phyloP scores from a whole-genome alignment of 768 basidiomycete genomes.

The Porpolomopsis calyptriformis region DNA sequence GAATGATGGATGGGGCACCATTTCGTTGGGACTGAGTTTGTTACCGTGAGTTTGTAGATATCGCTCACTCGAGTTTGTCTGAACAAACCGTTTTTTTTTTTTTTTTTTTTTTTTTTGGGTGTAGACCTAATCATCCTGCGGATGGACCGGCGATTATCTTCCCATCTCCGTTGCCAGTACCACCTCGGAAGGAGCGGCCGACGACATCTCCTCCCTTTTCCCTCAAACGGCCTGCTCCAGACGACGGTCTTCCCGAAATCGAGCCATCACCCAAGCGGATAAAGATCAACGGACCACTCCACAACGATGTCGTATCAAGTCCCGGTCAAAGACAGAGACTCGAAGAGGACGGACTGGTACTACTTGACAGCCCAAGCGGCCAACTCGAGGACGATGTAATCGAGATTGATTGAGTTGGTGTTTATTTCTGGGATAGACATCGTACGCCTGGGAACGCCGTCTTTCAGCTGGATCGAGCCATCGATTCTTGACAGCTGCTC shows the following conservation, averaged over 20 bases:
- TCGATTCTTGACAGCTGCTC: too few relatives aligned
- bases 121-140: conserved; percentile 45
- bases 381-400: conserved; percentile 47
- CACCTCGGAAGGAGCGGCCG: conserved; percentile 33
- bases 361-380: conserved; percentile 52
- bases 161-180: conserved; percentile 53
- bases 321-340: conserved; percentile 56
- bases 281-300: conserved; percentile 23
- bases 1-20: conserved; percentile 62
- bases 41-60: conserved; percentile 50
- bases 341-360: conserved; percentile 65
- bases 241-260: conserved; percentile 41
- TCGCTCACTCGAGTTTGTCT: neutral
- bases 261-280: conserved; percentile 50
- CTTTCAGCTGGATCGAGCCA: too few relatives aligned
- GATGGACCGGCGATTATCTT: conserved; percentile 49
- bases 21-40: conserved; percentile 56
- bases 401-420: conserved; percentile 40
- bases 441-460: too few relatives aligned
- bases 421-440: too few relatives aligned
- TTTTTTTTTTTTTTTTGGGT: too few relatives aligned
- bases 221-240: conserved; percentile 46
- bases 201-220: conserved; percentile 28
- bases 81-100: conserved; percentile 3
- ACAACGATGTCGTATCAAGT: conserved; percentile 25